Conservation (phyloP, 352 stramenopile genomes). For the Phytophthora hybrid region DNA sequence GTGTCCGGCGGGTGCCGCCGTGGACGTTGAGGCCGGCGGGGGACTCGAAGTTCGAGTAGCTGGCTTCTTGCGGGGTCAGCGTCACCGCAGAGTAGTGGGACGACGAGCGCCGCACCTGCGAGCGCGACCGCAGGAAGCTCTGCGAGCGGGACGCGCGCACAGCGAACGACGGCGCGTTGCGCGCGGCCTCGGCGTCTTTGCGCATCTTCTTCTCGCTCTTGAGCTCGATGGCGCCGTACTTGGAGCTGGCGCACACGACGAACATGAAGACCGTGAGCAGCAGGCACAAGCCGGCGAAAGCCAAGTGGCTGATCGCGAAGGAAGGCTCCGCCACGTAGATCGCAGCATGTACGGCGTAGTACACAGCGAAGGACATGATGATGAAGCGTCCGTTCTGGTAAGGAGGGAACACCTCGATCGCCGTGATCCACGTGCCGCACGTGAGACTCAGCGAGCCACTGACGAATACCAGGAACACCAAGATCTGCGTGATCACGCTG, state of each 20-base stretch:
- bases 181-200: constrained; percentile 59
- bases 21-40: constrained; percentile 48
- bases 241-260: constrained; percentile 78
- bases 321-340: constrained; percentile 73
- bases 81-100: constrained; percentile 54
- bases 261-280: constrained; percentile 85
- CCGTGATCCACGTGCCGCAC: constrained; percentile 84
- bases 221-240: constrained; percentile 85
- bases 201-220: constrained; percentile 87
- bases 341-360: constrained; percentile 76
- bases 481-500: constrained; percentile 63
- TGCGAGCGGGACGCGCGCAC: constrained; percentile 75
- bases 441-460: constrained; percentile 76
- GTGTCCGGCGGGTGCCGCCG: constrained; percentile 37
- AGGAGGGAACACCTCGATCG: constrained; percentile 86
- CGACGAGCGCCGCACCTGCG: constrained; percentile 63
- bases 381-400: constrained; percentile 80
- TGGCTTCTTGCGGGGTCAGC: constrained; percentile 61
- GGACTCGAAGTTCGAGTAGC: constrained; percentile 88
- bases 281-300: constrained; percentile 74
- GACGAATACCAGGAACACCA: constrained; percentile 79
- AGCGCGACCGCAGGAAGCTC: constrained; percentile 80
- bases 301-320: constrained; percentile 80
- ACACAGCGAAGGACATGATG: constrained; percentile 74
- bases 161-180: constrained; percentile 59